A percentile compares a stretch with the other conserved stretches of the same genome.
These are phyloP conservation scores for Trichoderma asperellum DNA, from an alignment of 2,329 filamentous ascomycete species.

Conservation along the genomic window DNA sequence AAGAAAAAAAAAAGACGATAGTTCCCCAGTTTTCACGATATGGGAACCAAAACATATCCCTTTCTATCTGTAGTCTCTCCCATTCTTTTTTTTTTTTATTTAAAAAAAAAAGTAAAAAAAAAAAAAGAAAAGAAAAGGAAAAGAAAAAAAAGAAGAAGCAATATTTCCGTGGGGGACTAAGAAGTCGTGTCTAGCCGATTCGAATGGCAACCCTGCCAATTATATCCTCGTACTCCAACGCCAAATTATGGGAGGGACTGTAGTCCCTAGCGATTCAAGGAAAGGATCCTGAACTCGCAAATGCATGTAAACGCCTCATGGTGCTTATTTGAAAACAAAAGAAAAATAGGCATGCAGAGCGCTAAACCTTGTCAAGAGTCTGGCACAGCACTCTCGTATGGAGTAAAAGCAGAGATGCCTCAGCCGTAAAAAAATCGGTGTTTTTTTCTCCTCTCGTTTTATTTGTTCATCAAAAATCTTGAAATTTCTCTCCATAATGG, in stretches of 20 bases:
- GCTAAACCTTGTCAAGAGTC: not conserved
- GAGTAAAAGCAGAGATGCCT: not conserved
- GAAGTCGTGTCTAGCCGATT: not conserved
- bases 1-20: too few relatives aligned
- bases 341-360: not conserved
- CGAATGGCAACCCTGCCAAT: not conserved
- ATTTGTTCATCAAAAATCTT: not conserved
- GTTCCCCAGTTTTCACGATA: not conserved
- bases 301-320: not conserved
- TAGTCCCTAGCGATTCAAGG: not conserved
- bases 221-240: not conserved
- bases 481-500: not conserved
- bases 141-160: not conserved
- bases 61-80: not conserved
- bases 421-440: not conserved
- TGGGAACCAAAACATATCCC: not conserved
- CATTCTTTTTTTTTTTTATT: too few relatives aligned
- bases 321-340: not conserved
- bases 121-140: not conserved
- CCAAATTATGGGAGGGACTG: not conserved
- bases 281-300: not conserved
- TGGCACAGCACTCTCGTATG: not conserved
- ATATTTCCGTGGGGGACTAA: not conserved
- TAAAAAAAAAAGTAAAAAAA: too few relatives aligned
- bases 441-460: not conserved